These are phyloP conservation scores for Jatropha multifida DNA, from an alignment of 441 rosid species.

Conservation along the genomic window DNA sequence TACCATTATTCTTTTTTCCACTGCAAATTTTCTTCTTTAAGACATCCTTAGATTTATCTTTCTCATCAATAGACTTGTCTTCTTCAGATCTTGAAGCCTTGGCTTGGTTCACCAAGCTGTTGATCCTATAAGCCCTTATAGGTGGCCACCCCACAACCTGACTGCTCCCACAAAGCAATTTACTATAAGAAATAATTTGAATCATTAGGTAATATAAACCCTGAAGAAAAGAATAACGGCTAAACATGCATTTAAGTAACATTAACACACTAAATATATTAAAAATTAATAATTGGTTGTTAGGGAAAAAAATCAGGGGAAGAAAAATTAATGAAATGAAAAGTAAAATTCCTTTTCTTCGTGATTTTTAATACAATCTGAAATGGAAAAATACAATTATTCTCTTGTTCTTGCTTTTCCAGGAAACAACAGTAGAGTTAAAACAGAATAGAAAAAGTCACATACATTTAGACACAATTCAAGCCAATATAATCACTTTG, in stretches of 20 bases:
- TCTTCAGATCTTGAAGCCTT: conserved; percentile 65
- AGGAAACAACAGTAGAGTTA: neutral
- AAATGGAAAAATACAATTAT: neutral
- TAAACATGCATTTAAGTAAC: neutral
- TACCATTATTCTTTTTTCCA: conserved; percentile 24
- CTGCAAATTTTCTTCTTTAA: conserved; percentile 38
- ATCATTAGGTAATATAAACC: conserved; percentile 5
- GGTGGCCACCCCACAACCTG: conserved; percentile 99
- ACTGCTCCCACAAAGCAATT: conserved; percentile 42
- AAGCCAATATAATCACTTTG: no score
- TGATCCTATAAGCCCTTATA: conserved; percentile 70
- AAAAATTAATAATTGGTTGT: neutral
- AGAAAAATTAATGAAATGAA: no score
- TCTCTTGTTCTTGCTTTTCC: neutral
- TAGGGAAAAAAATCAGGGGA: no score
- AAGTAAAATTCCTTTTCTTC: no score
- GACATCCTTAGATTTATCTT: conserved; percentile 42
- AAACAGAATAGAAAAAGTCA: neutral
- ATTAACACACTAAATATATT: neutral
- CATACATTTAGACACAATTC: neutral
- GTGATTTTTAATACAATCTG: neutral
- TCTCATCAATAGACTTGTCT: conserved; percentile 37
- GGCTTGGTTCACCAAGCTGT: conserved; percentile 60
- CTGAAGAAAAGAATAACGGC: neutral
- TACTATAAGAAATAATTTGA: conserved; percentile 8